phyloP scores from a whole-genome alignment of 169 alveolate genomes.

The Amoebophrya sp. region DNA sequence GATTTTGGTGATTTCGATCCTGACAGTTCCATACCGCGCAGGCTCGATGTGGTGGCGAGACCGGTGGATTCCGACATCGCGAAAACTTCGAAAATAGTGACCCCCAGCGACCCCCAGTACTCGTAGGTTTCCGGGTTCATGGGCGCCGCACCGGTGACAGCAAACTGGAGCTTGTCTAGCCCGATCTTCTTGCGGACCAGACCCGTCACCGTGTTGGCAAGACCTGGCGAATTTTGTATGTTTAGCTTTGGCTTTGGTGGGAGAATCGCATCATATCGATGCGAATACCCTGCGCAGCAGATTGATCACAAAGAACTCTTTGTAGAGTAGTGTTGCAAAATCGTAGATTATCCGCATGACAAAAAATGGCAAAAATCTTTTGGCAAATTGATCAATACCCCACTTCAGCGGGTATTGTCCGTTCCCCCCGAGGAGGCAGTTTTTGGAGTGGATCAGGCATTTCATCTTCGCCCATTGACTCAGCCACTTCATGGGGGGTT shows the following conservation, averaged over 20 bases:
- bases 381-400: no score
- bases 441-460: neutral
- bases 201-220: neutral
- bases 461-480: neutral
- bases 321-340: no score
- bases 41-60: no score
- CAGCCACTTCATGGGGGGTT: neutral
- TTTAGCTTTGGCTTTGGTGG: no score
- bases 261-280: no score
- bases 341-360: no score
- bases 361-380: no score
- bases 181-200: neutral
- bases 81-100: neutral
- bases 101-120: neutral
- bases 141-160: neutral
- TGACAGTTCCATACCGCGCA: no score
- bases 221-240: no score
- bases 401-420: neutral
- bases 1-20: no score
- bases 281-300: no score
- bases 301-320: no score
- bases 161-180: neutral
- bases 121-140: neutral
- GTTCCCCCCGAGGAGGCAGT: neutral
- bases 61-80: neutral